Evolutionary conservation across 257 asterid genomes (phyloP).

Genomic region (Solanum ossicruentum): DNA sequence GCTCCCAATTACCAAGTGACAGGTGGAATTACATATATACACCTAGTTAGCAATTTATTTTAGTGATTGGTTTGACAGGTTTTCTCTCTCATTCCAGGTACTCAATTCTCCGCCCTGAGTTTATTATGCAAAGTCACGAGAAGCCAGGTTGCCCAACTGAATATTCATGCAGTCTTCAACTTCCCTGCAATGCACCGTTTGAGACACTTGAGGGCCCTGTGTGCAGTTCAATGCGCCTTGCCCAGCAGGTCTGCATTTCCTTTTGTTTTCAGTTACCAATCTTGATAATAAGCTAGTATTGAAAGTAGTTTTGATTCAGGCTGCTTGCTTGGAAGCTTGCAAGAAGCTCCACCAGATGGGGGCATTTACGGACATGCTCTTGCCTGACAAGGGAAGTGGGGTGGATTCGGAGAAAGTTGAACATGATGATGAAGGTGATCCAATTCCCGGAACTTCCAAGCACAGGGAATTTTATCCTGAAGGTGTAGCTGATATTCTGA

Average conservation of each 20-base stretch:
- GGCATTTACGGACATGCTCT: slow-evolving; percentile 98
- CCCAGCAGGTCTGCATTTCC: slow-evolving; percentile 74
- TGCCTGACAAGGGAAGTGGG: slow-evolving; percentile 93
- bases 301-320: slow-evolving; percentile 29
- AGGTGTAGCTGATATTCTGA: slow-evolving; percentile 89
- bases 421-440: slow-evolving; percentile 81
- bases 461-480: slow-evolving; percentile 99
- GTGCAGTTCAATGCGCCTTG: slow-evolving; percentile 90
- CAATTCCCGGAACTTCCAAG: slow-evolving; percentile 95
- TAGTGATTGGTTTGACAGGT: neutral
- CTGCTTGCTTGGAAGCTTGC: slow-evolving; percentile 98
- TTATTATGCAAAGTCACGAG: slow-evolving; percentile 85
- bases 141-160: slow-evolving; percentile 57
- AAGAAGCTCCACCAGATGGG: slow-evolving; percentile 99
- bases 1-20: slow-evolving; percentile 98
- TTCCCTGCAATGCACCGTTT: slow-evolving; percentile 98
- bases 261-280: neutral
- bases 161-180: slow-evolving; percentile 97
- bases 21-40: slow-evolving; percentile 30
- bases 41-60: neutral
- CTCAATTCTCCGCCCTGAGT: slow-evolving; percentile 95
- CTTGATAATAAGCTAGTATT: neutral
- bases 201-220: slow-evolving; percentile 90
- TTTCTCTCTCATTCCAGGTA: slow-evolving; percentile 36
- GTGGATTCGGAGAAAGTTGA: slow-evolving; percentile 62